Conservation (phyloP, 2,329 filamentous ascomycete species). For the Onygena corvina region DNA sequence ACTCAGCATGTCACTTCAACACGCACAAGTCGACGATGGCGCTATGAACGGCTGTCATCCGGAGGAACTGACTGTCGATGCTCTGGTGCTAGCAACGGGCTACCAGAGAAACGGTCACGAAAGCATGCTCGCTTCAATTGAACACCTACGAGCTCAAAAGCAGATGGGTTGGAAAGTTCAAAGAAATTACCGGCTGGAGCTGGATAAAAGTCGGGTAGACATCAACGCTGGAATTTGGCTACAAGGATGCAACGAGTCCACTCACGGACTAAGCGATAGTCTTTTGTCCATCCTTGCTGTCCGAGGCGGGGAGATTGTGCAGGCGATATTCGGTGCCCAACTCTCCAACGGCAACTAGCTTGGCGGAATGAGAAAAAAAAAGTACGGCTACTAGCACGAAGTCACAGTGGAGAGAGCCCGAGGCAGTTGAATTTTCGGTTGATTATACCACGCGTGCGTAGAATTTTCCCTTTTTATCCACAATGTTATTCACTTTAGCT, state of each 20-base stretch:
- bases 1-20: constrained; percentile 50
- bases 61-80: constrained; percentile 62
- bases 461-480: neutral
- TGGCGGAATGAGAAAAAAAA: neutral
- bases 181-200: constrained; percentile 67
- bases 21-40: constrained; percentile 29
- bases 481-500: neutral
- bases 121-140: constrained; percentile 57
- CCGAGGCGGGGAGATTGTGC: constrained; percentile 24
- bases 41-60: constrained; percentile 26
- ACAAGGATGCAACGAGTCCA: constrained; percentile 85
- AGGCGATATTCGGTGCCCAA: constrained; percentile 9
- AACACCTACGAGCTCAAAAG: constrained; percentile 51
- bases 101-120: constrained; percentile 71
- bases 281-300: constrained; percentile 66
- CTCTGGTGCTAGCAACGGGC: constrained; percentile 76
- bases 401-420: too few species aligned
- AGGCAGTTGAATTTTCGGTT: too few species aligned
- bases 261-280: constrained; percentile 77
- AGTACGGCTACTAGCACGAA: neutral
- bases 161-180: constrained; percentile 52
- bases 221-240: constrained; percentile 71
- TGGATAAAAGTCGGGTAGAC: constrained; percentile 56
- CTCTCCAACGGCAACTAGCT: neutral
- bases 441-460: neutral